Percentiles rank a stretch among this genome's conserved stretches.
phyloP scores from a whole-genome alignment of 2,329 filamentous ascomycete species.

The Phoma sp. region DNA sequence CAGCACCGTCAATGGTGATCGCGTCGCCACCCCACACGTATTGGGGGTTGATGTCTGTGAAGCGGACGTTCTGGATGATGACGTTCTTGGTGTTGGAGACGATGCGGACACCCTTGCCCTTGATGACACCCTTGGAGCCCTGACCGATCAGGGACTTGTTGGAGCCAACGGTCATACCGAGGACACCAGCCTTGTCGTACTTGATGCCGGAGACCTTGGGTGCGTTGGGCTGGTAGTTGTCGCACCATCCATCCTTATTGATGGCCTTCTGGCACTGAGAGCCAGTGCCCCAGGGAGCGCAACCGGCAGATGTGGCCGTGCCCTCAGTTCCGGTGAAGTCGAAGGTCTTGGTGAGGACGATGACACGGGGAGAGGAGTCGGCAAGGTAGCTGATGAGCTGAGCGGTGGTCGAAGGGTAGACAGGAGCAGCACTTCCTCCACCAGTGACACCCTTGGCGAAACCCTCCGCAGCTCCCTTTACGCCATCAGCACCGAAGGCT shows the following conservation, averaged over 20 bases:
- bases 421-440: conserved; percentile 30
- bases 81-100: conserved; percentile 57
- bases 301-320: conserved; percentile 60
- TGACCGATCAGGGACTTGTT: conserved; percentile 66
- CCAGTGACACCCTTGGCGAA: conserved; percentile 47
- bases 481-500: conserved; percentile 47
- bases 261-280: conserved; percentile 67
- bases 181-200: conserved; percentile 61
- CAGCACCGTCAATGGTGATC: conserved; percentile 40
- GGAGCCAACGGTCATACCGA: conserved; percentile 61
- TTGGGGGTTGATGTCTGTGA: conserved; percentile 53
- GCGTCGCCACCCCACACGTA: conserved; percentile 49
- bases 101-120: conserved; percentile 64
- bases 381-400: conserved; percentile 68
- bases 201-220: conserved; percentile 53
- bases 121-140: conserved; percentile 62
- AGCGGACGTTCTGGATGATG: conserved; percentile 56
- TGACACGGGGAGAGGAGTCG: conserved; percentile 62
- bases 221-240: conserved; percentile 64
- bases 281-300: conserved; percentile 60
- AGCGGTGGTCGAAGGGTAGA: conserved; percentile 39
- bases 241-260: conserved; percentile 63
- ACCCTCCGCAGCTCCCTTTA: conserved; percentile 36
- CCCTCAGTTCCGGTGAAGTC: conserved; percentile 66
- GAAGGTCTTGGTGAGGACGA: conserved; percentile 64